These are phyloP conservation scores for Microsporum canis DNA, from an alignment of 2,329 filamentous ascomycete genomes.

Conservation along the genomic window DNA sequence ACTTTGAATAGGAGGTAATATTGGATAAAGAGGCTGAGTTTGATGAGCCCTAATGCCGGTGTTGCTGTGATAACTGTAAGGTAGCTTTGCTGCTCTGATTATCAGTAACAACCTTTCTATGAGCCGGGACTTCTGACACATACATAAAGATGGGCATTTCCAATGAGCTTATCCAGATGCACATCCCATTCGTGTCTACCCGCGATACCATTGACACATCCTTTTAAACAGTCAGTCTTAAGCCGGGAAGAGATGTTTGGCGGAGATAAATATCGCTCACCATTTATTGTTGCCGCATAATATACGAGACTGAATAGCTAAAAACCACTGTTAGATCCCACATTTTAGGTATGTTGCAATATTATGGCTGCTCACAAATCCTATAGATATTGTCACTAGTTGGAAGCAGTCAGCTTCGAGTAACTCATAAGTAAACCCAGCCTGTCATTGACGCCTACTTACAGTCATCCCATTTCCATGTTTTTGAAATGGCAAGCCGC, in stretches of 20 bases:
- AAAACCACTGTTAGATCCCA: background rate
- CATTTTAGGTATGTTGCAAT: background rate
- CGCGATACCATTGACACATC: background rate
- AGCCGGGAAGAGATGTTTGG: background rate
- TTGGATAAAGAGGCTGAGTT: slow-evolving; percentile 4
- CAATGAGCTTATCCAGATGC: background rate
- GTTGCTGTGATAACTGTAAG: background rate
- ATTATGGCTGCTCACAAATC: slow-evolving; percentile 2
- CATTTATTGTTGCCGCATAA: background rate
- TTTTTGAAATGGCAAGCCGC: background rate
- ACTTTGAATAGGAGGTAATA: slow-evolving; percentile 4
- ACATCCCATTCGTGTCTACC: background rate
- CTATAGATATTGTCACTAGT: background rate
- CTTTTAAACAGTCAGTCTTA: background rate
- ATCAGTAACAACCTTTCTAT: background rate
- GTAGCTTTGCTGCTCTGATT: background rate
- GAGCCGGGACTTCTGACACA: background rate
- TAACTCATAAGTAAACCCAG: too few species aligned
- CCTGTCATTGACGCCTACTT: background rate
- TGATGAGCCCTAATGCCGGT: slow-evolving; percentile 3
- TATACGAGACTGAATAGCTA: slow-evolving; percentile 2
- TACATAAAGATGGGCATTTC: background rate
- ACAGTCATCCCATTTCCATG: slow-evolving; percentile 3
- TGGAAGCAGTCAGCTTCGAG: background rate
- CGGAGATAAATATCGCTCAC: background rate